These are phyloP conservation scores for Babesia divergens DNA, from an alignment of 169 alveolate genomes.

Conservation along the genomic window DNA sequence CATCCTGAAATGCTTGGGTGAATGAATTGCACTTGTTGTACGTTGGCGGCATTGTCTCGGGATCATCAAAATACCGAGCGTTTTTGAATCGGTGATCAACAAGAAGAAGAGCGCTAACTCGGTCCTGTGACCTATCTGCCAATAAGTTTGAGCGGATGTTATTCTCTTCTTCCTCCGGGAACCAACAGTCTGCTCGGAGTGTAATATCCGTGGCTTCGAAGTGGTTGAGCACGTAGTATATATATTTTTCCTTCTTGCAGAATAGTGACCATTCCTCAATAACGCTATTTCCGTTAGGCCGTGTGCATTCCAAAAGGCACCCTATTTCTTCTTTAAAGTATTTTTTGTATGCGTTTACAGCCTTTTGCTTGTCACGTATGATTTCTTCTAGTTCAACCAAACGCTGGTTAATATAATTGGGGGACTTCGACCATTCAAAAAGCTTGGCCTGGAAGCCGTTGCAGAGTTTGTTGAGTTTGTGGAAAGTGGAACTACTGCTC, in stretches of 20 bases:
- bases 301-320: constrained; percentile 78
- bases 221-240: constrained; percentile 88
- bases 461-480: constrained; percentile 88
- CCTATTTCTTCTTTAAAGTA: constrained; percentile 83
- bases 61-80: constrained; percentile 66
- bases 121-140: constrained; percentile 72
- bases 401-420: constrained; percentile 69
- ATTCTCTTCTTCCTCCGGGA: constrained; percentile 88
- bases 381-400: constrained; percentile 71
- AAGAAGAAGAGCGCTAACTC: constrained; percentile 80
- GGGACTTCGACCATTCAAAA: constrained; percentile 84
- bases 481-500: constrained; percentile 80
- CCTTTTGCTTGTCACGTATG: constrained; percentile 84
- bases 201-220: constrained; percentile 90
- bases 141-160: constrained; percentile 79
- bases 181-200: constrained; percentile 95
- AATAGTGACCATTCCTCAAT: constrained; percentile 92
- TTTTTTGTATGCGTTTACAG: constrained; percentile 85
- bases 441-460: constrained; percentile 86
- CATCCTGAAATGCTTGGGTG: constrained; percentile 88
- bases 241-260: constrained; percentile 91
- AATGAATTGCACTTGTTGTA: constrained; percentile 91
- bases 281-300: constrained; percentile 84
- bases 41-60: constrained; percentile 92
- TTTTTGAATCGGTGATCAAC: constrained; percentile 68